Evolutionary conservation across 2,329 filamentous ascomycete species (phyloP).

Genomic region (Aspergillus persii): DNA sequence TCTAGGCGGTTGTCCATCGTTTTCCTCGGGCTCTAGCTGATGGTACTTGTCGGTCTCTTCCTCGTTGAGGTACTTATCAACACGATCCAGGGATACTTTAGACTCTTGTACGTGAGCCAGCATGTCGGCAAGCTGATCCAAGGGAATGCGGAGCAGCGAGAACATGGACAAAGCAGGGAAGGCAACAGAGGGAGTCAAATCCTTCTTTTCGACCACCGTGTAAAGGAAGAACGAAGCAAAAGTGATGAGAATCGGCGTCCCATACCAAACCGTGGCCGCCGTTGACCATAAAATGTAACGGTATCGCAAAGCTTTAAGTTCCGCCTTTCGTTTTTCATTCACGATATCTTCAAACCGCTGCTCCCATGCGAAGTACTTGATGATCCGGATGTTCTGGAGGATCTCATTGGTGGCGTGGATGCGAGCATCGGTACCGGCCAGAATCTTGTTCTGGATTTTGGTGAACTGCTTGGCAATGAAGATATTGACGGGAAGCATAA

Average conservation of each 20-base stretch:
- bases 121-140: conserved; percentile 98
- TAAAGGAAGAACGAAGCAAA: conserved; percentile 96
- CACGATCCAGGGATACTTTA: conserved; percentile 93
- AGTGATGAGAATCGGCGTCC: conserved; percentile 89
- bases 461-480: conserved; percentile 82
- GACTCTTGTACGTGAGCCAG: conserved; percentile 96
- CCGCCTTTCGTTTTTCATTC: conserved; percentile 78
- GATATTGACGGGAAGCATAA: conserved; percentile 88
- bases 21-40: conserved; percentile 72
- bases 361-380: conserved; percentile 99
- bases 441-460: conserved; percentile 82
- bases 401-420: conserved; percentile 98
- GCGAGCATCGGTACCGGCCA: conserved; percentile 89
- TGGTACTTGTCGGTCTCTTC: conserved; percentile 95
- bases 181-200: conserved; percentile 84
- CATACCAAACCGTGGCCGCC: conserved; percentile 94
- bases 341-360: conserved; percentile 82
- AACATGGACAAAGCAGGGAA: conserved; percentile 97
- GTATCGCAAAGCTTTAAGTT: conserved; percentile 73
- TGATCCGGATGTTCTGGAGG: conserved; percentile 94
- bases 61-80: conserved; percentile 89
- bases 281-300: conserved; percentile 89
- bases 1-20: conserved; percentile 66
- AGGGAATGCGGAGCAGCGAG: conserved; percentile 83
- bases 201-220: conserved; percentile 84